Evolutionary conservation across 2,329 filamentous ascomycete species (phyloP).

Genomic region (Nothophoma quercina): DNA sequence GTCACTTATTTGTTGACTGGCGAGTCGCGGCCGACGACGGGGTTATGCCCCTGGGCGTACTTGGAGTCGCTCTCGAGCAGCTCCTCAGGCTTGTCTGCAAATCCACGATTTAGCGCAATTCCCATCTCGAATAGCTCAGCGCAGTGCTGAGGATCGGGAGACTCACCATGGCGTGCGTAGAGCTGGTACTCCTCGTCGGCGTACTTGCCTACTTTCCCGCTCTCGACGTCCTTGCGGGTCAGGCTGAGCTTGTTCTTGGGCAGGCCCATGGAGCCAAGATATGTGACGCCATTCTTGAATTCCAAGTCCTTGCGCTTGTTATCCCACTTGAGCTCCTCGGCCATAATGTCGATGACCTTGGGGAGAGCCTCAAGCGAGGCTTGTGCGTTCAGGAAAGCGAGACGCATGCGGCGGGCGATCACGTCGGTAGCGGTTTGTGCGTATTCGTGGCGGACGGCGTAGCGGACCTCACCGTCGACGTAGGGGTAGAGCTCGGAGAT

Average conservation of each 20-base stretch:
- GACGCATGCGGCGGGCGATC: conserved; percentile 79
- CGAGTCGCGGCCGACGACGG: conserved; percentile 53
- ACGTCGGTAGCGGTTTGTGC: conserved; percentile 91
- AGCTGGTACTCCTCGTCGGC: conserved; percentile 58
- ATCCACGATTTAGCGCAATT: conserved; percentile 30
- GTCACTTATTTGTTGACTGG: conserved; percentile 57
- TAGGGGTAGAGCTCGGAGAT: conserved; percentile 86
- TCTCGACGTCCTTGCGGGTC: conserved; percentile 66
- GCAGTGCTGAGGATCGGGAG: conserved; percentile 16
- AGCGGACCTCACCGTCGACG: conserved; percentile 89
- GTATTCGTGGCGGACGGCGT: conserved; percentile 87
- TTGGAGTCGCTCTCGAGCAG: conserved; percentile 60
- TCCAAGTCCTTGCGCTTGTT: conserved; percentile 74
- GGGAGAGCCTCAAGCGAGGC: conserved; percentile 87
- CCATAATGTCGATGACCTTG: conserved; percentile 87
- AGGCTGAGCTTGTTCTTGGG: conserved; percentile 63
- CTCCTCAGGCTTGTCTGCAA: conserved; percentile 62
- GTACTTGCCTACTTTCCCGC: conserved; percentile 55
- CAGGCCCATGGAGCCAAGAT: conserved; percentile 69
- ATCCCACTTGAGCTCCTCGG: conserved; percentile 82
- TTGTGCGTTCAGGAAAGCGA: conserved; percentile 92
- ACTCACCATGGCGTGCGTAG: conserved; percentile 60
- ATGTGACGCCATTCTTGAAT: conserved; percentile 75
- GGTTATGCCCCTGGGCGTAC: conserved; percentile 54
- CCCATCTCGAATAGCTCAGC: conserved; percentile 32